These are phyloP conservation scores for Trichoderma guizhouense DNA, from an alignment of 2,329 filamentous ascomycete species.

Conservation along the genomic window DNA sequence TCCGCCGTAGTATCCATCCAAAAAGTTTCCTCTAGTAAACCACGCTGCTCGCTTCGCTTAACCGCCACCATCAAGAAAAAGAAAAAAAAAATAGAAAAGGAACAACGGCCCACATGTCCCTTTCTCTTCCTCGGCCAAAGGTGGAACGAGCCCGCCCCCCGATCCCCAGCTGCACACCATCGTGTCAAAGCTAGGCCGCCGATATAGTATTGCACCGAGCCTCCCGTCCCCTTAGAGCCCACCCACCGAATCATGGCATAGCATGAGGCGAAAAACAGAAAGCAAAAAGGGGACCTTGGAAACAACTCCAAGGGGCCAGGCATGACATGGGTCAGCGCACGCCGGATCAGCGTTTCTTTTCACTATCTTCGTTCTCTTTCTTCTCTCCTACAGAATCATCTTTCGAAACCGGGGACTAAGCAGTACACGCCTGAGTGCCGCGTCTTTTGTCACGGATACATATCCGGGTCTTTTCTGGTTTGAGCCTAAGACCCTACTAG, in stretches of 20 bases:
- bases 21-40: neutral
- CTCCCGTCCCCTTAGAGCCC: neutral
- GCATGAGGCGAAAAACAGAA: neutral
- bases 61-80: neutral
- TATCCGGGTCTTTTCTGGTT: neutral
- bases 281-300: neutral
- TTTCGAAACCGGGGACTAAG: neutral
- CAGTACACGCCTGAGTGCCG: neutral
- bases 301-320: neutral
- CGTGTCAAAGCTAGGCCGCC: neutral
- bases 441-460: neutral
- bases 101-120: neutral
- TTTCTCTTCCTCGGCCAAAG: neutral
- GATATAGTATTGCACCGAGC: neutral
- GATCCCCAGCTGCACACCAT: constrained; percentile 10
- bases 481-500: neutral
- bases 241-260: neutral
- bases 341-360: neutral
- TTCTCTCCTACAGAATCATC: no score
- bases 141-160: neutral
- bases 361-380: neutral
- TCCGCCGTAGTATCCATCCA: neutral
- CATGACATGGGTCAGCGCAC: neutral
- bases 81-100: neutral
- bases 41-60: neutral